These are phyloP conservation scores for Panaeolus papilionaceus DNA, from an alignment of 768 basidiomycete species.

Conservation along the genomic window DNA sequence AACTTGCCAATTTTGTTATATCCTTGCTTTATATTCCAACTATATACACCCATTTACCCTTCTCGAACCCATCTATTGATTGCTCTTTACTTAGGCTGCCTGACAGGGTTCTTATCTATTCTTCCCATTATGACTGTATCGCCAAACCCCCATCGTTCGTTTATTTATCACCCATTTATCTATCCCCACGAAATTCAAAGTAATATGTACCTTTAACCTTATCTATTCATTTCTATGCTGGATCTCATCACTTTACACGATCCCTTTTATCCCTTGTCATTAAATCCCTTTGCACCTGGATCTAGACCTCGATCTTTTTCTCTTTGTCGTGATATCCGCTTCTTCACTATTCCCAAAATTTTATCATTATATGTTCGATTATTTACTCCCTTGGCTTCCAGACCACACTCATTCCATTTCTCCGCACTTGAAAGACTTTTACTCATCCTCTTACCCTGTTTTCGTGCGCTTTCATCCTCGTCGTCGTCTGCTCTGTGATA, in stretches of 20 bases:
- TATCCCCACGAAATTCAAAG: not conserved
- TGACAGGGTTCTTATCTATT: not conserved
- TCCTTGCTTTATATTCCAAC: slow-evolving; percentile 5
- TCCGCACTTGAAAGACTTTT: not conserved
- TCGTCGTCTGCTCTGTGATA: not conserved
- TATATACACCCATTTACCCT: slow-evolving; percentile 2
- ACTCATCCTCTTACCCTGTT: not conserved
- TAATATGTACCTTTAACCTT: slow-evolving; percentile 7
- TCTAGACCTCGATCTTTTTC: not conserved
- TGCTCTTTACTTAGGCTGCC: not conserved
- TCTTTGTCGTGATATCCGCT: not conserved
- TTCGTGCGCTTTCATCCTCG: not conserved
- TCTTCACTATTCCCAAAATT: not conserved
- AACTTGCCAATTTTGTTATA: not conserved
- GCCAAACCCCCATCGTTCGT: not conserved
- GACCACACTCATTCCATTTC: not conserved
- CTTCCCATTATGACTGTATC: not conserved
- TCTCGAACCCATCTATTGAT: not conserved
- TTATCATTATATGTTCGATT: not conserved
- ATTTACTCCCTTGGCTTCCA: not conserved
- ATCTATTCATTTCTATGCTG: not conserved
- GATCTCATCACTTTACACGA: not conserved
- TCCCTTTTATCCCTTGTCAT: slow-evolving; percentile 1
- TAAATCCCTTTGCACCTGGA: not conserved
- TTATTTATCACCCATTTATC: slow-evolving; percentile 8